Percentiles rank a stretch among this genome's conserved stretches.
Conservation (phyloP, 2,329 filamentous ascomycete genomes). For the Orbilia quercus region DNA sequence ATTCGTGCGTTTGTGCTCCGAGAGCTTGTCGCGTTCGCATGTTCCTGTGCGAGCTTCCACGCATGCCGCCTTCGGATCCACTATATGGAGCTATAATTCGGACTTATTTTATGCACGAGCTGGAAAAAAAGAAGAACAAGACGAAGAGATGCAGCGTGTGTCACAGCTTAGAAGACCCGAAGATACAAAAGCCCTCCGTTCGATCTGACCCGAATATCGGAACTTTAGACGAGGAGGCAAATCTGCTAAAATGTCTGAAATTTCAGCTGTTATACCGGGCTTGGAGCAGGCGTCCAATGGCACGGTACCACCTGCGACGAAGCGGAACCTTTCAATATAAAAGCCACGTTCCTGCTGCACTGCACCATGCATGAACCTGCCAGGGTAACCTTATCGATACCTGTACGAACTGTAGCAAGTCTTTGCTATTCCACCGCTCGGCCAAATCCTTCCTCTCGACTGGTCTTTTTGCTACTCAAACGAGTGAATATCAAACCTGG, state of each 20-base stretch:
- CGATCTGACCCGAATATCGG: slow-evolving; percentile 52
- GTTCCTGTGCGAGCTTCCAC: too few species aligned
- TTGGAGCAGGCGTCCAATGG: slow-evolving; percentile 39
- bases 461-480: too few species aligned
- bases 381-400: slow-evolving; percentile 52
- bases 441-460: slow-evolving; percentile 40
- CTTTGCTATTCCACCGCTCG: slow-evolving; percentile 15
- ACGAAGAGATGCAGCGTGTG: slow-evolving; percentile 40
- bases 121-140: neutral
- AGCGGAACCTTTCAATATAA: slow-evolving; percentile 36
- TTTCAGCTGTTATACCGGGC: slow-evolving; percentile 43
- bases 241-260: slow-evolving; percentile 20
- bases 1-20: neutral
- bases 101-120: too few species aligned
- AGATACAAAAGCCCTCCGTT: slow-evolving; percentile 38
- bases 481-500: slow-evolving; percentile 14
- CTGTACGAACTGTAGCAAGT: slow-evolving; percentile 7
- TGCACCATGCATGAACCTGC: slow-evolving; percentile 41
- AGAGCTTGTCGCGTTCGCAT: neutral
- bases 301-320: slow-evolving; percentile 17
- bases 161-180: slow-evolving; percentile 35
- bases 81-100: too few species aligned
- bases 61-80: too few species aligned
- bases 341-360: slow-evolving; percentile 55
- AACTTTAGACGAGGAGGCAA: slow-evolving; percentile 53